These are phyloP conservation scores for Rossbeevera mucosa DNA, from an alignment of 768 basidiomycete species.

Conservation along the genomic window DNA sequence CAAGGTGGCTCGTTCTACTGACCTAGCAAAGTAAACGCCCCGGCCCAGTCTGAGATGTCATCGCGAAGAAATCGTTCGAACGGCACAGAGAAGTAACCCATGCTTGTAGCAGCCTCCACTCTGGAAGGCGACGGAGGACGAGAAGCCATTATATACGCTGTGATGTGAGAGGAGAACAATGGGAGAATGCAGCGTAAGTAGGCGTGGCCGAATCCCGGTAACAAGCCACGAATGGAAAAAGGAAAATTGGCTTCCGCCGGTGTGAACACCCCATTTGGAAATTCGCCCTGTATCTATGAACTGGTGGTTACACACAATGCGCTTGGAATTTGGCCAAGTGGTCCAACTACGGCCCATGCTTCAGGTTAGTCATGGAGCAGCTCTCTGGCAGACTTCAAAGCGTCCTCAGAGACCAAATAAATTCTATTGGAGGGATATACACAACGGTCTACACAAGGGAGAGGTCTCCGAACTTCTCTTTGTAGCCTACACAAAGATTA, in stretches of 20 bases:
- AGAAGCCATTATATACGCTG: slow-evolving; percentile 29
- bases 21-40: slow-evolving; percentile 87
- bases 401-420: neutral
- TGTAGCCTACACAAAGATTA: slow-evolving; percentile 54
- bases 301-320: too few species aligned
- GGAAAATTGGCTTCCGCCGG: neutral
- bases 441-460: slow-evolving; percentile 68
- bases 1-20: slow-evolving; percentile 18
- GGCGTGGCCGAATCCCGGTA: neutral
- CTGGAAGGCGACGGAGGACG: slow-evolving; percentile 38
- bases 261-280: neutral
- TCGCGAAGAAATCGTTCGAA: slow-evolving; percentile 75
- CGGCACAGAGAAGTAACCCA: slow-evolving; percentile 59
- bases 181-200: slow-evolving; percentile 1
- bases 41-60: slow-evolving; percentile 70
- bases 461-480: slow-evolving; percentile 96
- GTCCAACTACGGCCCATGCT: slow-evolving; percentile 5
- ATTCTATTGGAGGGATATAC: slow-evolving; percentile 24
- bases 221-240: neutral
- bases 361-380: slow-evolving; percentile 23
- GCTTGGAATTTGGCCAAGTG: neutral
- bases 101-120: slow-evolving; percentile 29
- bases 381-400: neutral
- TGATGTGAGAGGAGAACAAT: slow-evolving; percentile 14
- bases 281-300: neutral